A percentile compares a stretch with the other conserved stretches of the same genome.
These are phyloP conservation scores for Tephrocybe sp. DNA, from an alignment of 768 basidiomycete genomes.

Conservation along the genomic window DNA sequence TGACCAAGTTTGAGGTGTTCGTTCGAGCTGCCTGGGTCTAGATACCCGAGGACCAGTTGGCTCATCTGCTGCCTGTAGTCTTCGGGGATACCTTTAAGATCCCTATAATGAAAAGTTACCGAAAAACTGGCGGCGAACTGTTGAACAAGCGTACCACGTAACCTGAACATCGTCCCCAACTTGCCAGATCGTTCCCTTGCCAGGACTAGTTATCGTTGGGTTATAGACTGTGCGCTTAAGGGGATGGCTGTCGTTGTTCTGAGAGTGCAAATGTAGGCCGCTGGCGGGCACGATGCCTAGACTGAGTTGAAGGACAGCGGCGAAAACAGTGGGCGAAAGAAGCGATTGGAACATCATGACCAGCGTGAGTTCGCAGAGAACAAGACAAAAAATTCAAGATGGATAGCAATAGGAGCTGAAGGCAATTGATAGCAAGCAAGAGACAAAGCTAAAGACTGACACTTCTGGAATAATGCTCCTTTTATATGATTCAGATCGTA, in stretches of 20 bases:
- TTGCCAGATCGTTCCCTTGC: slow-evolving; percentile 35
- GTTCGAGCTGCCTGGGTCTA: slow-evolving; percentile 31
- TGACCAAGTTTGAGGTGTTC: slow-evolving; percentile 48
- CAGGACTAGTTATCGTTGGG: slow-evolving; percentile 41
- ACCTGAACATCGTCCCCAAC: slow-evolving; percentile 33
- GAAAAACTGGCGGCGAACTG: slow-evolving; percentile 12
- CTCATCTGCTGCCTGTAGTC: slow-evolving; percentile 34
- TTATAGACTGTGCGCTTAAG: slow-evolving; percentile 31
- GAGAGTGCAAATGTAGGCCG: slow-evolving; percentile 27
- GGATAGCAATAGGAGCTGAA: slow-evolving; percentile 2
- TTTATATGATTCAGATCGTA: slow-evolving; percentile 10
- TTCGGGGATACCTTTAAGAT: slow-evolving; percentile 30
- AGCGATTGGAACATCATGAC: slow-evolving; percentile 30
- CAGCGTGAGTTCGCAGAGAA: slow-evolving; percentile 23
- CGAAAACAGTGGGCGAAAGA: slow-evolving; percentile 21
- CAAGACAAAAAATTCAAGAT: slow-evolving; percentile 10
- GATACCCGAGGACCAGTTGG: slow-evolving; percentile 42
- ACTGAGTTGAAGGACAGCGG: slow-evolving; percentile 18
- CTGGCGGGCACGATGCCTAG: slow-evolving; percentile 19
- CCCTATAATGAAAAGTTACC: slow-evolving; percentile 29
- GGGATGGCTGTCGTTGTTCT: slow-evolving; percentile 12
- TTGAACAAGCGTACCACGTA: slow-evolving; percentile 37
- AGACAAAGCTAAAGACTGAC: slow-evolving; percentile 14
- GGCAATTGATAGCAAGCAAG: slow-evolving; percentile 11
- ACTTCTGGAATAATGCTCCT: neutral